Percentiles rank a stretch among this genome's conserved stretches.
phyloP scores from a whole-genome alignment of 768 basidiomycete genomes.

The Macrolepiota fuliginosa region DNA sequence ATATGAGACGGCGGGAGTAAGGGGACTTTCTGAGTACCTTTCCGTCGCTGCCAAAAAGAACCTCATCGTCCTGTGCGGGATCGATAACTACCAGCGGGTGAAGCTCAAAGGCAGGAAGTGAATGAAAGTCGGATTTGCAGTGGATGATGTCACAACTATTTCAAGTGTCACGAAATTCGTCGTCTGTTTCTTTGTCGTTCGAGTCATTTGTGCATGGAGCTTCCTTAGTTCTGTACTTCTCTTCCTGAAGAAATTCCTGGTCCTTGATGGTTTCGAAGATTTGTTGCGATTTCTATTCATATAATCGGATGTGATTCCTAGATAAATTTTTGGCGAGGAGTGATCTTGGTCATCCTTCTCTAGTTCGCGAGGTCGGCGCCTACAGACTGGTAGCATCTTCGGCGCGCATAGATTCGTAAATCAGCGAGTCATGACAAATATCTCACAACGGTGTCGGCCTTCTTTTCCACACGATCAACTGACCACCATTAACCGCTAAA shows the following conservation, averaged over 20 bases:
- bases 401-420: too few relatives aligned
- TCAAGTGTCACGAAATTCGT: neutral
- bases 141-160: neutral
- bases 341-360: too few relatives aligned
- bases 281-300: too few relatives aligned
- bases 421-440: too few relatives aligned
- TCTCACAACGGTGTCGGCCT: too few relatives aligned
- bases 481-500: neutral
- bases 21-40: slow-evolving; percentile 10
- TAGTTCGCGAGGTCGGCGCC: too few relatives aligned
- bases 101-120: neutral
- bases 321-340: too few relatives aligned
- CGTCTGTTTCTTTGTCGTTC: neutral
- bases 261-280: too few relatives aligned
- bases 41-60: slow-evolving; percentile 8
- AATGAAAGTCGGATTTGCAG: neutral
- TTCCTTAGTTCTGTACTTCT: too few relatives aligned
- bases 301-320: too few relatives aligned
- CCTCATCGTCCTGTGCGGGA: neutral
- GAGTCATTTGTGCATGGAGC: neutral
- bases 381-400: too few relatives aligned
- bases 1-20: slow-evolving; percentile 11
- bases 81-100: neutral
- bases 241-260: too few relatives aligned
- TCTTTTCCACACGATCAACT: neutral